Base-by-base conservation (phyloP, 176 grass and related monocot species). In the Eragrostis curvula region DNA sequence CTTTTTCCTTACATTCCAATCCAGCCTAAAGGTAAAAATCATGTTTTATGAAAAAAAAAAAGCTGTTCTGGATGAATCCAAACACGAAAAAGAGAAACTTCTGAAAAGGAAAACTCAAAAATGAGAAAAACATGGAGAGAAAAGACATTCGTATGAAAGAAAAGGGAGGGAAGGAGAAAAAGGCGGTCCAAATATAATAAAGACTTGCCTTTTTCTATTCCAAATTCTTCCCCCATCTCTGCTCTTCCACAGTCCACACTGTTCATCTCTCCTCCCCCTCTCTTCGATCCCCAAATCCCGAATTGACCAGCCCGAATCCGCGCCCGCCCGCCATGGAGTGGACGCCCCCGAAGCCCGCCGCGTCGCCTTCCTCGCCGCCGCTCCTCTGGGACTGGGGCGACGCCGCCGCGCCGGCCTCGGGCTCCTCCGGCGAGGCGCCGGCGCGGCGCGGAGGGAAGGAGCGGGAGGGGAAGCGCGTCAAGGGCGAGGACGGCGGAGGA, bases 331-430 rank as follows among this genome's bases (percentile, higher is more conserved):
- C 20, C 73, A 90, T 86, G 84, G 79, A 90, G 66, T 84, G 82
- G 87, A 85, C 78, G 64, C 39, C 46, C 71, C 53, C 65, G 29
- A 86, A 90, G 83, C 50, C 66, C 73, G 42, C 79, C 79, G 49
- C 79, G 39, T 70, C 83, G 63, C 28, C 70, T 10, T 93, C 86
- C 88, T 91, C 89, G 43, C 75, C 92, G 23, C 92, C 88, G 44
- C 67, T 86, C 23, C 80, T 99, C 55, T 99, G 96, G 96, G 96
- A 99, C 73, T 99, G 93, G 96, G 93, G 82, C 80, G 48, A 53
- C 74, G 13, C 69, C 69, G 56, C 63, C 74, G 67, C 46, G 47
- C 49, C 77, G 20, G 60, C 64, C 30, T 67, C 47, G 7, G 81
- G 70, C 60, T 85, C 79, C 45, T 81, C 89, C 73, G 48, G 84